Evolutionary conservation across 2,329 filamentous ascomycete species (phyloP), one percentile per base, ranked within the genome.

Genomic region (Fusarium citri): DNA sequence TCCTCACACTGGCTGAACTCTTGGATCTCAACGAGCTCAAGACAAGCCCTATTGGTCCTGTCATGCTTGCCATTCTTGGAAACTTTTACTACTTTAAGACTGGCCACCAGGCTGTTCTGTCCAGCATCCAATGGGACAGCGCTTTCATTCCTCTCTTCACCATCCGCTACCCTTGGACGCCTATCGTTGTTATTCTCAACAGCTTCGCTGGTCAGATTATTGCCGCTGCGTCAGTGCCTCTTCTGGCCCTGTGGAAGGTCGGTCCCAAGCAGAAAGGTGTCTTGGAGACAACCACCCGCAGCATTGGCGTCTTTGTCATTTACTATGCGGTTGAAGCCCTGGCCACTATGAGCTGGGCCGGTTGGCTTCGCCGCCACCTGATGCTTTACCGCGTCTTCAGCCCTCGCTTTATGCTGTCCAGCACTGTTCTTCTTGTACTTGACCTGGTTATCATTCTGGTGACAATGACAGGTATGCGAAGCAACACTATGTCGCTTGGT

Each of bases 11-110:
- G n/a, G 78, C 87, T 64, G 88, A 92, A 77, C 83, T 91, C 68
- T 78, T 91, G 48, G 88, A 92, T 76, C 82, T 89, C 72, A 87
- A 88, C 76, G 78, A 81, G 64, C 78, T 91, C 41, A 88, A 90
- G 18, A 84, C 87, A 50, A 90, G 89, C 46, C 86, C 94, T 9
- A 92, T 98, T 73, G 95, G 94, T 0, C 94, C 96, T 22, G 84
- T 96, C 41, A 86, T 97, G 68, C 87, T 98, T 26, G 95, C 90
- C 14, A 82, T 98, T n/a, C 88, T 99, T 1, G 96, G 94, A 64
- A 94, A 92, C 75, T 97, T 95, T 80, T 91, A 98, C 83, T 99
- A 91, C 84, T 99, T 99, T 88, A 98, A 97, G 78, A 99, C 96
- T 0, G 96, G 96, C 66, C 96, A 99, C 80, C 95, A 98, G 81